Conservation (phyloP, 2,329 filamentous ascomycete genomes). For the Exophiala bonariae region DNA sequence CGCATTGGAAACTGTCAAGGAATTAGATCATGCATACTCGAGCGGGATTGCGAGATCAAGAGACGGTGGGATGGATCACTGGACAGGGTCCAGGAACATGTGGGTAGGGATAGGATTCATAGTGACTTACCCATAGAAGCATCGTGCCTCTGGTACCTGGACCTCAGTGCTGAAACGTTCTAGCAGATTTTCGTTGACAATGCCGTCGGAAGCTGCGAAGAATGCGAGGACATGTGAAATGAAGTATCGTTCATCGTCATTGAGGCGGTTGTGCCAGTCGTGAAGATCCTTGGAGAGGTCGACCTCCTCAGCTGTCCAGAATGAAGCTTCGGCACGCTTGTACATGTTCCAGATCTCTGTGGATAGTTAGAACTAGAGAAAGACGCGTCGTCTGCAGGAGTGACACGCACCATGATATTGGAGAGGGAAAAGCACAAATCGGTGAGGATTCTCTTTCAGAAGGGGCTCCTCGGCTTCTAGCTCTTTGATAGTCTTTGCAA, state of each 20-base stretch:
- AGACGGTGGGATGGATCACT: too few species aligned
- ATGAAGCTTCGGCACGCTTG: slow-evolving; percentile 99
- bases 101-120: not conserved
- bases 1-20: not conserved
- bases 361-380: slow-evolving; percentile 30
- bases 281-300: slow-evolving; percentile 98
- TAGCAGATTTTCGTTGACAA: slow-evolving; percentile 98
- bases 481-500: slow-evolving; percentile 58
- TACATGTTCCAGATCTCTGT: slow-evolving; percentile 85
- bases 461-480: slow-evolving; percentile 84
- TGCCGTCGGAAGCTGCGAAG: slow-evolving; percentile 97
- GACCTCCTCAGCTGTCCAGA: slow-evolving; percentile 99
- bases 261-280: slow-evolving; percentile 98
- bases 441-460: slow-evolving; percentile 90
- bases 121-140: slow-evolving; percentile 74
- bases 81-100: too few species aligned
- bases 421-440: slow-evolving; percentile 97
- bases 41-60: too few species aligned
- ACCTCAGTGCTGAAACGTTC: slow-evolving; percentile 98
- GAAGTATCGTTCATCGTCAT: slow-evolving; percentile 96
- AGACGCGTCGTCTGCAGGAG: not conserved
- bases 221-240: slow-evolving; percentile 98
- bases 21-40: not conserved
- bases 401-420: slow-evolving; percentile 52
- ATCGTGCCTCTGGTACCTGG: slow-evolving; percentile 94